A percentile compares a stretch with the other conserved stretches of the same genome.
Conservation (phyloP, 2,329 filamentous ascomycete species). For the Ascochyta clinopodiicola region DNA sequence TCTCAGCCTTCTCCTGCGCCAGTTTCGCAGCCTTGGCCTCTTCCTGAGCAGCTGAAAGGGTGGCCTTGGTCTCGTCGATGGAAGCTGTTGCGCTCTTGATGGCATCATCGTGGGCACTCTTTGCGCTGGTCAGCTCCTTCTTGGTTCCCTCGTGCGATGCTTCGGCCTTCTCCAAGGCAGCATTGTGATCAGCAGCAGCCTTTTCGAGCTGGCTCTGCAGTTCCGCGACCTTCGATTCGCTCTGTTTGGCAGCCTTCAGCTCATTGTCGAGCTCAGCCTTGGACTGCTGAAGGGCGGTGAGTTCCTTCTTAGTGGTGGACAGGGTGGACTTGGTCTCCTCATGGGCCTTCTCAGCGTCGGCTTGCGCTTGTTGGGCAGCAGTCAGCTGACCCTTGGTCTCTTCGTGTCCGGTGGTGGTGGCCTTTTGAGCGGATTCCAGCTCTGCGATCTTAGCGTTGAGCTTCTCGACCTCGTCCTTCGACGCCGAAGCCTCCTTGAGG, state of each 20-base stretch:
- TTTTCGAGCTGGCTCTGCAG: slow-evolving; percentile 34
- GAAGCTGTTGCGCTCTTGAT: slow-evolving; percentile 20
- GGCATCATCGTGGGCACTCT: slow-evolving; percentile 13
- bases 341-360: slow-evolving; percentile 28
- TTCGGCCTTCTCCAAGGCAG: slow-evolving; percentile 28
- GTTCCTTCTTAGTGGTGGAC: slow-evolving; percentile 16
- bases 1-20: slow-evolving; percentile 15
- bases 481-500: slow-evolving; percentile 18
- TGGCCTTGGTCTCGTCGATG: slow-evolving; percentile 15
- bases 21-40: slow-evolving; percentile 20
- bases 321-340: slow-evolving; percentile 24
- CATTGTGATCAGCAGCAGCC: slow-evolving; percentile 24
- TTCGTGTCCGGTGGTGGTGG: slow-evolving; percentile 17
- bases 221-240: slow-evolving; percentile 26
- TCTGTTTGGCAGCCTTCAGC: slow-evolving; percentile 27
- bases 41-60: slow-evolving; percentile 13
- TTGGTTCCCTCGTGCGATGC: slow-evolving; percentile 23
- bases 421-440: slow-evolving; percentile 15
- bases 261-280: slow-evolving; percentile 28
- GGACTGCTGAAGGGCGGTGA: slow-evolving; percentile 23
- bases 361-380: slow-evolving; percentile 25
- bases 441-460: slow-evolving; percentile 24
- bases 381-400: slow-evolving; percentile 23
- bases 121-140: slow-evolving; percentile 11
- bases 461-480: slow-evolving; percentile 13